Conservation (phyloP, 83 land plant species). For the Picea mariana region DNA sequence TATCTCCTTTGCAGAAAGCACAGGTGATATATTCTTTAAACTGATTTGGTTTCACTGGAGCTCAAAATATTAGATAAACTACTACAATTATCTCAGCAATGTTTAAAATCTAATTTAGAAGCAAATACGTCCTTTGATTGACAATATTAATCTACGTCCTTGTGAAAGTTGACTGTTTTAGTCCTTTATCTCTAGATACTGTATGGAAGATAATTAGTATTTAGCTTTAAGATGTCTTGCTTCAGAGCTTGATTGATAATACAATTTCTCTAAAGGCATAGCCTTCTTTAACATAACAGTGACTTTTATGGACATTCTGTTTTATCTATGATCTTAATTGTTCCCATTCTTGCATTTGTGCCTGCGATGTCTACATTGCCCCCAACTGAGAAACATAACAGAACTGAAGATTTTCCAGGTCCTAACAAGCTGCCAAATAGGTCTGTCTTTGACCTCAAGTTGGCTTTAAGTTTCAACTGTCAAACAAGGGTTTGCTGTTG, state of each 20-base stretch:
- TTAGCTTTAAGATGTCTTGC: too few species aligned
- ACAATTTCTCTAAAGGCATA: too few species aligned
- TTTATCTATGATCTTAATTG: neutral
- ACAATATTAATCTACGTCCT: neutral
- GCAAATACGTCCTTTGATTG: neutral
- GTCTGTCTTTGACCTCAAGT: too few species aligned
- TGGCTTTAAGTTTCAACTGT: too few species aligned
- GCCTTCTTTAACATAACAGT: neutral
- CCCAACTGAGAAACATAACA: too few species aligned
- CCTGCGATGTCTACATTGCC: too few species aligned
- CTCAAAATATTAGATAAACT: neutral
- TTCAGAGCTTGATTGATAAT: too few species aligned
- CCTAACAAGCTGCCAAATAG: too few species aligned
- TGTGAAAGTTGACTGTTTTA: neutral
- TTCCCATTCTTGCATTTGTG: too few species aligned
- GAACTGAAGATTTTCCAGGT: too few species aligned
- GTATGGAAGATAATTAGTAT: neutral
- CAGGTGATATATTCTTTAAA: slow-evolving; percentile 55
- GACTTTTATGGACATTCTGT: neutral
- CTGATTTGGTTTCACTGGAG: neutral
- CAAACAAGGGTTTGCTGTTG: too few species aligned
- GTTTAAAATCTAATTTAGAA: neutral
- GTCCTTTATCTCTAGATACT: neutral
- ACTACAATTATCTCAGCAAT: neutral
- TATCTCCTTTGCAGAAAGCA: slow-evolving; percentile 98